Percentiles rank a stretch among this genome's conserved stretches.
phyloP scores from a whole-genome alignment of 2,329 filamentous ascomycete species.

The Scedosporium aurantiacum region DNA sequence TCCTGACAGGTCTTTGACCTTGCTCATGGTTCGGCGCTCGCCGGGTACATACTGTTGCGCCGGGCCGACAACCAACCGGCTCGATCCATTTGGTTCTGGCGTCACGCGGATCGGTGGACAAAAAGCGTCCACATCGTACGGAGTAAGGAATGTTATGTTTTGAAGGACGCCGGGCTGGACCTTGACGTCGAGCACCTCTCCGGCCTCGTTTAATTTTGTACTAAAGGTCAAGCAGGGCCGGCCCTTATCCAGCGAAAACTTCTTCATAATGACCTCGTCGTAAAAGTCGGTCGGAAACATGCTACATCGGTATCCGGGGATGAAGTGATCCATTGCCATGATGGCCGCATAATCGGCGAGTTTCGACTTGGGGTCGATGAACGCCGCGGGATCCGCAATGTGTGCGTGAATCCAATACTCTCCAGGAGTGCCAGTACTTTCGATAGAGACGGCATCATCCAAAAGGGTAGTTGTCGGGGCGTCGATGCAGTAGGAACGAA shows the following conservation, averaged over 20 bases:
- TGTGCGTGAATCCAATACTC: conserved; percentile 70
- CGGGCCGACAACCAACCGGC: conserved; percentile 19
- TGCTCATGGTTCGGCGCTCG: conserved; percentile 31
- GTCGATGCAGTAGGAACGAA: conserved; percentile 65
- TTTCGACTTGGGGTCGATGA: conserved; percentile 46
- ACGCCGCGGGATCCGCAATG: conserved; percentile 66
- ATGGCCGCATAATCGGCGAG: conserved; percentile 51
- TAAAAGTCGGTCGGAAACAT: conserved; percentile 40
- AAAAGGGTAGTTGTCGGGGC: conserved; percentile 55
- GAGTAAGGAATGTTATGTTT: conserved; percentile 47
- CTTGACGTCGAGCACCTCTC: conserved; percentile 41
- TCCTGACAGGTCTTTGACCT: conserved; percentile 28
- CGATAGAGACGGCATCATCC: conserved; percentile 68
- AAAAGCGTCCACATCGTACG: conserved; percentile 34
- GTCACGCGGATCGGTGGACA: conserved; percentile 23
- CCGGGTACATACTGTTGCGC: conserved; percentile 9
- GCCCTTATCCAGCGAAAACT: conserved; percentile 42
- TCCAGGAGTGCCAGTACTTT: conserved; percentile 37
- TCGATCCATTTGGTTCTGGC: conserved; percentile 12
- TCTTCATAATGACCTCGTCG: conserved; percentile 30
- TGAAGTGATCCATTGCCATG: conserved; percentile 47
- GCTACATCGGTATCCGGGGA: conserved; percentile 43
- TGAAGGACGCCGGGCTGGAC: conserved; percentile 42
- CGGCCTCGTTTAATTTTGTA: conserved; percentile 39
- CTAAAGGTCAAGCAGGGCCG: conserved; percentile 52